Base-by-base conservation (phyloP, 805 yeast species). In the Suhomyces vadensis region DNA sequence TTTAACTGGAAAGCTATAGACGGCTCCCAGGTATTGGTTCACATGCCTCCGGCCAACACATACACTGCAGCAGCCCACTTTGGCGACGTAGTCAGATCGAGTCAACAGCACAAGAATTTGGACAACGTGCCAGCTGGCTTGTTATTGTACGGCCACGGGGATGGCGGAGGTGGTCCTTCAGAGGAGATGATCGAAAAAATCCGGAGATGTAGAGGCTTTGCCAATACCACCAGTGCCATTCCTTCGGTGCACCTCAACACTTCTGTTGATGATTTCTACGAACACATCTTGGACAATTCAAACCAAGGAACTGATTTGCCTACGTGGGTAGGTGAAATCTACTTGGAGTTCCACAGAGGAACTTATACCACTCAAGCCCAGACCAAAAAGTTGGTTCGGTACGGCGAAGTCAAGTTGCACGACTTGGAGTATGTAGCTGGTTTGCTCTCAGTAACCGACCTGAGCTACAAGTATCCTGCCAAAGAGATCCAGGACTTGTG, bases 101-200 rank as follows among this genome's bases (percentile, higher is more conserved):
- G 83, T 43, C 67, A 72, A 20, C 92, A 89, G 58, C 95, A 94
- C 67, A 87, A 91, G 68, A 88, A 91, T 56, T 69, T 87, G 52
- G 83, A 89, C 45, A 80, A 82, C 49, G 90, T 83, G 43, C 92
- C 87, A 47, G 81, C 87, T 7, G 92, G 96, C 0, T 71, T 92
- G 54, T 69, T 94, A 58, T 71, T 90, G 35, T 94, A 79, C 56
- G 99, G 99, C 31, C 83, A 86, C 56, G 99, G 99, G 57, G 99
- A 92, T 62, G 99, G 99, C 55, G 99, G 99, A 49, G 99, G 99
- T 51, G 99, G 99, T 6, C 98, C 99, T 37, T 83, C 88, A 3
- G 86, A 87, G 31, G 96, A 87, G 58, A 91, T 90, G 96, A 57
- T 92, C 50, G 98, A 94, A 60, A 91, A 89, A 61, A 74, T 92